phyloP scores from a whole-genome alignment of 2,329 filamentous ascomycete genomes.

The Talaromyces piceae region DNA sequence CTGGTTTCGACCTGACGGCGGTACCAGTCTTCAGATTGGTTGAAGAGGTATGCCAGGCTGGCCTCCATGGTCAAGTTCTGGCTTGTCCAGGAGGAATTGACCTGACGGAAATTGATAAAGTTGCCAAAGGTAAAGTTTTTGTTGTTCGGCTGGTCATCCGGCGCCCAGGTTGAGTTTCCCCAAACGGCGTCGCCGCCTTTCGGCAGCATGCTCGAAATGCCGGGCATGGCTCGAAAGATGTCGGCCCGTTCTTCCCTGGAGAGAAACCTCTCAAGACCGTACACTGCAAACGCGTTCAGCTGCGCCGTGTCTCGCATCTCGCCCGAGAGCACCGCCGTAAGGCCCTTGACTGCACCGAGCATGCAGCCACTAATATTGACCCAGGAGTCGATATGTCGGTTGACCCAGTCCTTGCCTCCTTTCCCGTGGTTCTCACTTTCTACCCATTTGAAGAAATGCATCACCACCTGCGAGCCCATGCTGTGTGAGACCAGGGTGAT shows the following conservation, averaged over 20 bases:
- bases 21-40: constrained; percentile 81
- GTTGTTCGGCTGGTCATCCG: constrained; percentile 73
- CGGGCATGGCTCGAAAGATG: constrained; percentile 94
- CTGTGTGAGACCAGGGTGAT: constrained; percentile 84
- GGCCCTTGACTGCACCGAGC: constrained; percentile 85
- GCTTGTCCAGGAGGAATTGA: constrained; percentile 53
- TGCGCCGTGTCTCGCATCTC: constrained; percentile 99
- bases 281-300: constrained; percentile 91
- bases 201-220: constrained; percentile 91
- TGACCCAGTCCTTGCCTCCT: constrained; percentile 83
- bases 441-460: constrained; percentile 74
- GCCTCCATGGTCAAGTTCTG: constrained; percentile 74
- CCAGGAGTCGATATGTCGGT: constrained; percentile 84
- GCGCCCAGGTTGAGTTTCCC: constrained; percentile 81
- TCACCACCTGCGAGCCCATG: constrained; percentile 93
- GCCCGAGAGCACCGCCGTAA: constrained; percentile 79
- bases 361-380: constrained; percentile 98
- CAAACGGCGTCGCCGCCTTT: constrained; percentile 92
- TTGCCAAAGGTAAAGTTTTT: constrained; percentile 69
- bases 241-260: constrained; percentile 84
- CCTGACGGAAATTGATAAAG: constrained; percentile 72
- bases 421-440: constrained; percentile 69
- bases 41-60: constrained; percentile 70
- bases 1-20: constrained; percentile 60
- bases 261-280: constrained; percentile 92